Percentiles rank a stretch among this genome's conserved stretches.
Conservation (phyloP, 495 filamentous ascomycete genomes). For the Wilcoxina mikolae region DNA sequence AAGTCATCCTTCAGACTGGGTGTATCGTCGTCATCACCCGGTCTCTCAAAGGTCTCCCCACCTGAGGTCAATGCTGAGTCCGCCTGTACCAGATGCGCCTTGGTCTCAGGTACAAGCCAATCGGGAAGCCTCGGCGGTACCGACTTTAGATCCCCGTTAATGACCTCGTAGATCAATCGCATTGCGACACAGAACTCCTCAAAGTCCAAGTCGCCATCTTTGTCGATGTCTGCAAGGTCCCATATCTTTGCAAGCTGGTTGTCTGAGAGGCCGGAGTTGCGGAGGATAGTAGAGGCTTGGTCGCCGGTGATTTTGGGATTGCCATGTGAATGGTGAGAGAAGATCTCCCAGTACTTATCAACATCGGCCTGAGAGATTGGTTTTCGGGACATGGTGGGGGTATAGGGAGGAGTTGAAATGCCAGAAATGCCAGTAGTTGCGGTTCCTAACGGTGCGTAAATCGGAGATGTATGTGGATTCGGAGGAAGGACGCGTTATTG, state of each 20-base stretch:
- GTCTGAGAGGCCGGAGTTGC: constrained; percentile 84
- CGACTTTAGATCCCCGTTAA: constrained; percentile 84
- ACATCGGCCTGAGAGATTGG: constrained; percentile 91
- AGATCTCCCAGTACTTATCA: constrained; percentile 99
- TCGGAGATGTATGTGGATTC: too few species aligned
- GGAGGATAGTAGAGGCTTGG: constrained; percentile 85
- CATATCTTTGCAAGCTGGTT: constrained; percentile 92
- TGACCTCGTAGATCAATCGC: constrained; percentile 88
- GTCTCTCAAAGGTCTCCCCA: constrained; percentile 64
- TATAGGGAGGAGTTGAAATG: constrained; percentile 6
- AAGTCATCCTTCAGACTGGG: constrained; percentile 85
- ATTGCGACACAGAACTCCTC: constrained; percentile 99
- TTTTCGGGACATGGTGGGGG: constrained; percentile 52
- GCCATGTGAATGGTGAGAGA: constrained; percentile 68
- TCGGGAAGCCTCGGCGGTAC: constrained; percentile 74
- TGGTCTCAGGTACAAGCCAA: constrained; percentile 93
- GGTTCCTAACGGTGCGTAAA: too few species aligned
- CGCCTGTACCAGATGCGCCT: constrained; percentile 88
- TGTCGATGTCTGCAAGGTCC: constrained; percentile 94
- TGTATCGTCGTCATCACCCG: constrained; percentile 60
- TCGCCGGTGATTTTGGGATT: constrained; percentile 72
- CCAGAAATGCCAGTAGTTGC: too few species aligned
- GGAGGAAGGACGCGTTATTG: too few species aligned
- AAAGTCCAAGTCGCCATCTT: constrained; percentile 92
- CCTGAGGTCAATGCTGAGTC: constrained; percentile 61